Conservation (phyloP, 83 land plant species). For the Picea mariana region DNA sequence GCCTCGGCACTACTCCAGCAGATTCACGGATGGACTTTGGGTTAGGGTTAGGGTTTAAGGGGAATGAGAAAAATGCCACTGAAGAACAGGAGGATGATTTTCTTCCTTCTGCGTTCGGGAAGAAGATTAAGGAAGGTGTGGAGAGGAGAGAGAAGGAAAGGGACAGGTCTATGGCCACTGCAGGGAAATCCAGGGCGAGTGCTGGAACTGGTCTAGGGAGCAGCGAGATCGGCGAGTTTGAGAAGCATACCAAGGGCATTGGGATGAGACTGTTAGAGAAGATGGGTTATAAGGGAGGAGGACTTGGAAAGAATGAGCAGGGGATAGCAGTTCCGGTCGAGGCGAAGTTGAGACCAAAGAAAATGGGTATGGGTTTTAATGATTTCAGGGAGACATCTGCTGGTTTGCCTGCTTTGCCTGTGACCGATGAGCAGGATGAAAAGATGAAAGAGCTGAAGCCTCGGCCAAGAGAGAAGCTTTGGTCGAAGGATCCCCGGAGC, state of each 20-base stretch:
- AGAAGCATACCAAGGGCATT: constrained; percentile 59
- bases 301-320: constrained; percentile 33
- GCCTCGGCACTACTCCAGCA: not conserved
- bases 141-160: constrained; percentile 29
- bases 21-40: not conserved
- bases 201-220: not conserved
- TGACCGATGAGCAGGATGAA: constrained; percentile 34
- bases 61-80: constrained; percentile 25
- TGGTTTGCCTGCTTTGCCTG: constrained; percentile 38
- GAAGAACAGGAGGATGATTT: constrained; percentile 34
- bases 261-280: constrained; percentile 80
- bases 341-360: constrained; percentile 67
- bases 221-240: too few species aligned
- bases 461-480: constrained; percentile 51
- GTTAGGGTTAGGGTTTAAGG: constrained; percentile 12
- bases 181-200: too few species aligned
- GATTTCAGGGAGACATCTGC: constrained; percentile 35
- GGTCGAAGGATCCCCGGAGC: constrained; percentile 54
- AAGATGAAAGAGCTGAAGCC: constrained; percentile 28
- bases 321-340: constrained; percentile 83
- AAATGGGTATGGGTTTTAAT: constrained; percentile 79
- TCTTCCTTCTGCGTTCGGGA: constrained; percentile 81
- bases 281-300: constrained; percentile 80
- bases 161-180: too few species aligned
- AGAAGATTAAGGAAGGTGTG: constrained; percentile 77